Conservation (phyloP, 2,329 filamentous ascomycete species). For the Orbilia javanica region DNA sequence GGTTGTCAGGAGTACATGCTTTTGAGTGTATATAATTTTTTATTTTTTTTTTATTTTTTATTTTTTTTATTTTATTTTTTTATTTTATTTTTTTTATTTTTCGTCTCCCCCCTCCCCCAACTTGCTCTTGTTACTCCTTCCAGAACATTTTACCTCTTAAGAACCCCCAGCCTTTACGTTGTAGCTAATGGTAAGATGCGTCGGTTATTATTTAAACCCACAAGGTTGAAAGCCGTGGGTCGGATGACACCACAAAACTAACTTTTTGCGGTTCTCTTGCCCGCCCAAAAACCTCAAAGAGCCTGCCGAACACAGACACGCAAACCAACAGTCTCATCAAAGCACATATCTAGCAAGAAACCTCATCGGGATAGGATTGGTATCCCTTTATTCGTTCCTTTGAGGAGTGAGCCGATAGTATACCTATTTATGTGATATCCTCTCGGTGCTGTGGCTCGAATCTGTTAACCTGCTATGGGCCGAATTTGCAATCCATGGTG, state of each 20-base stretch:
- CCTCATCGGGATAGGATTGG: not conserved
- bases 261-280: constrained; percentile 51
- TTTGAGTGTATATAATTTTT: constrained; percentile 2
- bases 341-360: not conserved
- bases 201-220: constrained; percentile 46
- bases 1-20: constrained; percentile 4
- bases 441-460: too few species aligned
- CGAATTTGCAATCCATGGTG: not conserved
- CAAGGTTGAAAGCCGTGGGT: constrained; percentile 53
- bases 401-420: too few species aligned
- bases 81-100: not conserved
- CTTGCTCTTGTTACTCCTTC: constrained; percentile 38
- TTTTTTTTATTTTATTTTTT: constrained; percentile 2
- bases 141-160: constrained; percentile 21
- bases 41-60: not conserved
- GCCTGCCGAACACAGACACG: constrained; percentile 43
- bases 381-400: not conserved
- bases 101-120: too few species aligned
- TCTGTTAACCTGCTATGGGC: not conserved
- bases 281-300: constrained; percentile 31
- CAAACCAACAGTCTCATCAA: constrained; percentile 10
- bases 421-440: too few species aligned
- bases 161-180: constrained; percentile 41
- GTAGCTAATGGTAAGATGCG: constrained; percentile 22
- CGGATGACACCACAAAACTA: constrained; percentile 57